These are phyloP conservation scores for Abortiporus biennis DNA, from an alignment of 1,284 basidiomycete species.

Conservation along the genomic window DNA sequence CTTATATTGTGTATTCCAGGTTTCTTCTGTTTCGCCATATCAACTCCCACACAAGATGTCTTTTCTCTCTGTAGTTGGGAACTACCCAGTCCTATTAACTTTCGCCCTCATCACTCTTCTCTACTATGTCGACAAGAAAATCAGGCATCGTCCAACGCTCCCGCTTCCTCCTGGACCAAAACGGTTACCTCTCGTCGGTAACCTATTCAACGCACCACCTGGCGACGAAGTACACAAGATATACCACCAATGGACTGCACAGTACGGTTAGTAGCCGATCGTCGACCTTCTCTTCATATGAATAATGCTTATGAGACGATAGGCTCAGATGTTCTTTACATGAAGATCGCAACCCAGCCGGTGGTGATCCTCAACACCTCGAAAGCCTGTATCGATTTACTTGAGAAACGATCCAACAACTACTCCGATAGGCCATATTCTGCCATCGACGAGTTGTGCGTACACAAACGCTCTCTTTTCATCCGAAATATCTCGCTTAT, in stretches of 20 bases:
- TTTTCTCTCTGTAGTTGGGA: too few species aligned
- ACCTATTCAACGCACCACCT: constrained; percentile 12
- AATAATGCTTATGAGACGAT: background rate
- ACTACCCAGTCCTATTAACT: too few species aligned
- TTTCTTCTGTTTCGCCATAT: too few species aligned
- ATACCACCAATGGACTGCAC: constrained; percentile 5
- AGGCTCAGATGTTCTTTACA: background rate
- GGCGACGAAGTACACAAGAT: constrained; percentile 11
- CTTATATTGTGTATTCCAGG: too few species aligned
- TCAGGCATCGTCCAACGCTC: too few species aligned
- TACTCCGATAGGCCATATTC: constrained; percentile 3
- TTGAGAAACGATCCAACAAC: constrained; percentile 4
- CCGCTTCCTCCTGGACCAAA: constrained; percentile 14
- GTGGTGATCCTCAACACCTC: background rate
- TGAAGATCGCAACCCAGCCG: constrained; percentile 1
- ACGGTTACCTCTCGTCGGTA: constrained; percentile 13
- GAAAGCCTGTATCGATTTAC: constrained; percentile 1
- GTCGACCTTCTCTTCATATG: background rate
- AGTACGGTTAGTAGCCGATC: constrained; percentile 3
- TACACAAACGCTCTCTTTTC: background rate
- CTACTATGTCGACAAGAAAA: too few species aligned
- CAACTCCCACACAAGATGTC: too few species aligned
- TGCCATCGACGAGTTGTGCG: constrained; percentile 4
- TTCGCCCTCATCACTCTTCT: too few species aligned
- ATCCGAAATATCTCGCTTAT: background rate